phyloP scores from a whole-genome alignment of 257 asterid species.

The Marsdenia floribunda region DNA sequence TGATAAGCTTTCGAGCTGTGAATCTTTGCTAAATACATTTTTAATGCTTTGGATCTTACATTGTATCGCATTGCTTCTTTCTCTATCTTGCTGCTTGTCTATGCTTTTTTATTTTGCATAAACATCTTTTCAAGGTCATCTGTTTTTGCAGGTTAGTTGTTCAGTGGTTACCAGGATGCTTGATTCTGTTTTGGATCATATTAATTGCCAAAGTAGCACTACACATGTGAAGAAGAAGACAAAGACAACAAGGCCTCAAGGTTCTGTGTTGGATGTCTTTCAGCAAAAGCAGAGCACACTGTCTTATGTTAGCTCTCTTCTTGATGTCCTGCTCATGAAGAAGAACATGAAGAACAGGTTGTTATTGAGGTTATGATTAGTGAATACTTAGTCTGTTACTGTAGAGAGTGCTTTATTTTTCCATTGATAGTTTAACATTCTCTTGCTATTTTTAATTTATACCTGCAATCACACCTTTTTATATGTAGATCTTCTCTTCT shows the following conservation, averaged over 20 bases:
- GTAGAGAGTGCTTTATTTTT: background rate
- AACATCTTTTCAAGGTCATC: slow-evolving; percentile 1
- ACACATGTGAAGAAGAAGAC: slow-evolving; percentile 54
- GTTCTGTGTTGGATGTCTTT: slow-evolving; percentile 27
- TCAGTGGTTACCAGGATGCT: slow-evolving; percentile 47
- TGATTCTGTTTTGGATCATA: slow-evolving; percentile 42
- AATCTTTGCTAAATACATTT: background rate
- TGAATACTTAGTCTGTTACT: background rate
- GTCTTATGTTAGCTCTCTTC: slow-evolving; percentile 54
- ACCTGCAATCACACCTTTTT: background rate
- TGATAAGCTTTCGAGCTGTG: background rate
- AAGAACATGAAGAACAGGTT: slow-evolving; percentile 70
- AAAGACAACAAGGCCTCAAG: slow-evolving; percentile 30
- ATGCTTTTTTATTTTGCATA: background rate
- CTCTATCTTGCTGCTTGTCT: background rate
- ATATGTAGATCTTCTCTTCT: slow-evolving; percentile 60
- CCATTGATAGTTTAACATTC: background rate
- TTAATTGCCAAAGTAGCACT: slow-evolving; percentile 27
- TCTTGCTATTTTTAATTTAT: background rate
- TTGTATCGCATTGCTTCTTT: background rate
- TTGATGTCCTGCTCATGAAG: slow-evolving; percentile 73
- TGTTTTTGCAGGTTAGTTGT: slow-evolving; percentile 54
- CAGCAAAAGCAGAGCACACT: slow-evolving; percentile 34
- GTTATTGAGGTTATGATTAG: background rate
- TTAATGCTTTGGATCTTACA: background rate